Evolutionary conservation across 2,329 filamentous ascomycete species (phyloP).

Genomic region (Plectosphaerella plurivora): DNA sequence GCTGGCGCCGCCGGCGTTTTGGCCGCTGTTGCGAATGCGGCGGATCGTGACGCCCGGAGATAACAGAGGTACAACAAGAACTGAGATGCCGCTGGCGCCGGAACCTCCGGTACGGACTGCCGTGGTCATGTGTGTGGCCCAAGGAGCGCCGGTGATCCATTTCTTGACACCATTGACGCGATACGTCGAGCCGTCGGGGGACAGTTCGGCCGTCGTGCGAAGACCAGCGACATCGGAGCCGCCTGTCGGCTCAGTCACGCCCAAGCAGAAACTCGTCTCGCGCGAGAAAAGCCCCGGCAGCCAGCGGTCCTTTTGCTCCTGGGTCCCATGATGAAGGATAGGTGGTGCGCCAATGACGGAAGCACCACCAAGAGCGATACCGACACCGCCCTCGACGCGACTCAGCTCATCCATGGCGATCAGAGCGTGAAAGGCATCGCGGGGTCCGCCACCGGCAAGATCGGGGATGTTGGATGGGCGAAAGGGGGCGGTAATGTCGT

Average conservation of each 20-base stretch:
- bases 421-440: constrained; percentile 53
- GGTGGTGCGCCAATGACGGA: constrained; percentile 61
- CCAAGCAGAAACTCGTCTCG: constrained; percentile 57
- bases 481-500: constrained; percentile 30
- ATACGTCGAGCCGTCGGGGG: constrained; percentile 42
- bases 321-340: constrained; percentile 57
- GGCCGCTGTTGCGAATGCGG: constrained; percentile 59
- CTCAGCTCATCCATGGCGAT: constrained; percentile 51
- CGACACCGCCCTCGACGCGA: constrained; percentile 51
- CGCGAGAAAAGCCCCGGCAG: constrained; percentile 55
- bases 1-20: constrained; percentile 59
- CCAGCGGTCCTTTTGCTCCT: constrained; percentile 54
- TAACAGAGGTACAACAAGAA: constrained; percentile 51
- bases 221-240: constrained; percentile 55
- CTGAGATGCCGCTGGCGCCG: constrained; percentile 49
- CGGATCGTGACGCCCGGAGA: constrained; percentile 45
- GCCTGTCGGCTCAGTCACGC: constrained; percentile 59
- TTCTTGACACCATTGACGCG: constrained; percentile 65
- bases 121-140: constrained; percentile 57
- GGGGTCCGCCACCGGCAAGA: constrained; percentile 41
- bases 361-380: constrained; percentile 53
- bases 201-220: constrained; percentile 49
- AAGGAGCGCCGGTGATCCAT: constrained; percentile 62
- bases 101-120: constrained; percentile 55
- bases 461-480: constrained; percentile 18